Conservation (phyloP, 1,284 basidiomycete species). For the Vanrija sp. region DNA sequence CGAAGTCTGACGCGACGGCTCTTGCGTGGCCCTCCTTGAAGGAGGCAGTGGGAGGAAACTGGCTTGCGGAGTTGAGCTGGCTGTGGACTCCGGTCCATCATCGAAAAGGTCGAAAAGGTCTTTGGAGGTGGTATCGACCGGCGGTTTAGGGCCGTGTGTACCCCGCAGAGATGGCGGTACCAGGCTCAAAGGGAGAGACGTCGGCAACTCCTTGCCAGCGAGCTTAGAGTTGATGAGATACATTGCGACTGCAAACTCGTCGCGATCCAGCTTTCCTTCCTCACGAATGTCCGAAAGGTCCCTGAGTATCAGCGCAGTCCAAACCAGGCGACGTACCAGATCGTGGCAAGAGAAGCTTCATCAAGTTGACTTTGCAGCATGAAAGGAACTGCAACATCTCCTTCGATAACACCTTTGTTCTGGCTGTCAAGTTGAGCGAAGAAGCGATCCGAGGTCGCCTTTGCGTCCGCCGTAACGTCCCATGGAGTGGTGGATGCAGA, state of each 20-base stretch:
- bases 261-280: conserved; percentile 79
- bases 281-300: conserved; percentile 90
- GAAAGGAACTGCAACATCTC: conserved; percentile 91
- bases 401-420: conserved; percentile 79
- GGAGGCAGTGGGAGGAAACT: conserved; percentile 29
- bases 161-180: conserved; percentile 62
- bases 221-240: conserved; percentile 87
- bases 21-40: conserved; percentile 10
- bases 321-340: conserved; percentile 64
- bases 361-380: conserved; percentile 88
- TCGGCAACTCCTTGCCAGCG: conserved; percentile 75
- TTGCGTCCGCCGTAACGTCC: conserved; percentile 82
- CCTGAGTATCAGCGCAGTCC: conserved; percentile 55
- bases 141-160: not conserved
- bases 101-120: conserved; percentile 49
- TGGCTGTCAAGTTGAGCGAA: conserved; percentile 79
- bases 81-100: conserved; percentile 18
- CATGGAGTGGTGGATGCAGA: conserved; percentile 54
- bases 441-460: conserved; percentile 72
- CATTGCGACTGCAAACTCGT: conserved; percentile 96
- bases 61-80: conserved; percentile 8
- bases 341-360: conserved; percentile 76
- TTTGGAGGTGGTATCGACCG: conserved; percentile 12
- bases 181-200: conserved; percentile 65
- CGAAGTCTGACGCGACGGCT: not conserved